Evolutionary conservation across 73 alveolate species (phyloP).

Genomic region (Stentor roeselii): DNA sequence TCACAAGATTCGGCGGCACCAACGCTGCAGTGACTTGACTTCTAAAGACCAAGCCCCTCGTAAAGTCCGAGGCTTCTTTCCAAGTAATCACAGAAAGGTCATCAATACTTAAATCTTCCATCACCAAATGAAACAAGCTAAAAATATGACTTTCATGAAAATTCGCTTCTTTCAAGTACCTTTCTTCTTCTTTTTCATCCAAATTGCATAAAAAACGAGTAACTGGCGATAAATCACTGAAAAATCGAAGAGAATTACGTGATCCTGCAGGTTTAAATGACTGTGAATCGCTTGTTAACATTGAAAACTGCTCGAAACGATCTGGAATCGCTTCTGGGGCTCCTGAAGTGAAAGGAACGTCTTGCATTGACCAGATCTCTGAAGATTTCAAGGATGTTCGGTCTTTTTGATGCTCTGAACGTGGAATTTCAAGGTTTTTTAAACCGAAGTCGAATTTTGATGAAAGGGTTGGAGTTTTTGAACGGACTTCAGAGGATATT

Average conservation of each 20-base stretch:
- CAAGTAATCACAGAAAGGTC: not conserved
- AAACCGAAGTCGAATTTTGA: not conserved
- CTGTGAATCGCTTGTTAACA: not conserved
- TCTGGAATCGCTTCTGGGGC: not conserved
- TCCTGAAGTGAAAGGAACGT: not conserved
- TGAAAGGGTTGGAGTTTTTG: not conserved
- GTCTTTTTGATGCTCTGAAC: not conserved
- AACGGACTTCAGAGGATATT: not conserved
- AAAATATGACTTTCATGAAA: not conserved
- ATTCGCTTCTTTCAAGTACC: not conserved
- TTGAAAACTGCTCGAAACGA: not conserved
- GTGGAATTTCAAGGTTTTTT: not conserved
- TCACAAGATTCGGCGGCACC: not conserved
- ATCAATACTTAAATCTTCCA: not conserved
- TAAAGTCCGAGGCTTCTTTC: not conserved
- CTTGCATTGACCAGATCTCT: not conserved
- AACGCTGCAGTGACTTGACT: not conserved
- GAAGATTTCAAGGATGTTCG: not conserved
- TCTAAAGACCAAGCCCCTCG: not conserved
- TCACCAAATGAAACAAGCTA: not conserved
- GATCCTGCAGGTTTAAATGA: not conserved
- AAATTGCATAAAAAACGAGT: not conserved
- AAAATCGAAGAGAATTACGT: too few species aligned
- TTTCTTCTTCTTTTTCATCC: not conserved
- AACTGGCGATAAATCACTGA: not conserved